phyloP scores from a whole-genome alignment of 805 yeast species.

The Wickerhamomyces alni region DNA sequence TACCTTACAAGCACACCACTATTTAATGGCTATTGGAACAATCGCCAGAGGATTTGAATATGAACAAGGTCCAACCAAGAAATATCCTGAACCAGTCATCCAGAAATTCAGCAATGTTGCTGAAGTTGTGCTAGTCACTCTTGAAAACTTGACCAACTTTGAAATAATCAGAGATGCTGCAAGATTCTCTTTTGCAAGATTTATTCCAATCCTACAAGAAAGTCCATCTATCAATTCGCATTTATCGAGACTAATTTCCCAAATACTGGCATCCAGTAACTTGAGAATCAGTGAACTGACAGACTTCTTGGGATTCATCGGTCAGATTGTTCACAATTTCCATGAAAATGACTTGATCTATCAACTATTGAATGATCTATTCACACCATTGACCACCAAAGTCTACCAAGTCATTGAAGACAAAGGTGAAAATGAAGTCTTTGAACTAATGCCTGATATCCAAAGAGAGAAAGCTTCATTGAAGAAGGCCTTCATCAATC shows the following conservation, averaged over 20 bases:
- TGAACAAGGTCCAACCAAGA: conserved; percentile 25
- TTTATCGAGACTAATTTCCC: conserved; percentile 66
- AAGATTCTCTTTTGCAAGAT: conserved; percentile 80
- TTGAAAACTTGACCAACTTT: conserved; percentile 63
- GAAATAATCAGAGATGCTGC: conserved; percentile 79
- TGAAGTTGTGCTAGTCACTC: conserved; percentile 75
- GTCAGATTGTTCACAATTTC: conserved; percentile 81
- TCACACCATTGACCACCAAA: conserved; percentile 69
- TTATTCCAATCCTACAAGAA: conserved; percentile 58
- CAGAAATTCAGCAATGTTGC: conserved; percentile 62
- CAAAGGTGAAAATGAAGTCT: conserved; percentile 34
- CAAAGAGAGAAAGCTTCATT: conserved; percentile 58
- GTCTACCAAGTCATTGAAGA: conserved; percentile 45
- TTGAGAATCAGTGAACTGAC: conserved; percentile 59
- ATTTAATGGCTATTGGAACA: conserved; percentile 84
- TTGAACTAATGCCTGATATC: conserved; percentile 46
- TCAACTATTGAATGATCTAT: conserved; percentile 63
- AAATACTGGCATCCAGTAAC: conserved; percentile 52
- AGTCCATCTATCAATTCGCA: conserved; percentile 42
- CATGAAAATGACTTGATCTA: conserved; percentile 62
- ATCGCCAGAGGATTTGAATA: conserved; percentile 74
- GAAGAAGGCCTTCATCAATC: conserved; percentile 63
- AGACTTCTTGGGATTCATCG: conserved; percentile 80
- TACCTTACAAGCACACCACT: conserved; percentile 77
- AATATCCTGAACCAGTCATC: conserved; percentile 30